Evolutionary conservation across 805 yeast genomes (phyloP), one percentile per base, ranked within the genome.

Genomic region (Candida suzukii): DNA sequence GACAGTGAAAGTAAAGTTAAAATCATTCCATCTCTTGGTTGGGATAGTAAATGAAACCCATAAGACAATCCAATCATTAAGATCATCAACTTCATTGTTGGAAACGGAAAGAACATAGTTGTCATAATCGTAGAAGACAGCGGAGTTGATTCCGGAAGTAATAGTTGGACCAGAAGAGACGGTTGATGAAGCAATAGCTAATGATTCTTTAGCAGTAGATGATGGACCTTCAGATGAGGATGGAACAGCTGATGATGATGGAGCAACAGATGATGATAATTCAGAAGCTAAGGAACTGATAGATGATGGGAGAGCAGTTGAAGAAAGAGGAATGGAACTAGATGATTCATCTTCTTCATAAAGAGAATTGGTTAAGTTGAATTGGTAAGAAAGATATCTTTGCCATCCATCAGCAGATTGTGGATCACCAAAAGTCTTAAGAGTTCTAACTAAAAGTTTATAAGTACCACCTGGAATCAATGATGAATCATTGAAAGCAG

Each of bases 351-450:
- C 4, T 4, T 37, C 27, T 22, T 20, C 40, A 3, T 16, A 17
- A 6, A 5, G 17, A 18, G 30, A 24, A 29, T 26, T 7, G n/a
- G 35, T 27, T 13, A 40, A 3, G n/a, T 26, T 40, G 31, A 46
- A 41, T 5, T 27, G n/a, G 14, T 26, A 16, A 16, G 50, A 42
- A 10, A 41, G 11, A 19, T 29, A 42, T 36, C 46, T 42, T 25
- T 45, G 38, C 50, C 50, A 46, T 33, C 28, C 38, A 25, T 46
- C 37, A 19, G 18, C n/a, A 25, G 40, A 24, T 12, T 34, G 11
- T 17, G 25, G 19, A 21, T 45, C 49, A 17, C 49, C 46, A 27
- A 43, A 45, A 28, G 41, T 37, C 20, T 38, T 39, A 12, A 46
- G 24, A n/a, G 41, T 11, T 30, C 50, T 36, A 20, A 34, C 33